These are phyloP conservation scores for Musa beccarii DNA, from an alignment of 176 grass and related monocot species.

Conservation along the genomic window DNA sequence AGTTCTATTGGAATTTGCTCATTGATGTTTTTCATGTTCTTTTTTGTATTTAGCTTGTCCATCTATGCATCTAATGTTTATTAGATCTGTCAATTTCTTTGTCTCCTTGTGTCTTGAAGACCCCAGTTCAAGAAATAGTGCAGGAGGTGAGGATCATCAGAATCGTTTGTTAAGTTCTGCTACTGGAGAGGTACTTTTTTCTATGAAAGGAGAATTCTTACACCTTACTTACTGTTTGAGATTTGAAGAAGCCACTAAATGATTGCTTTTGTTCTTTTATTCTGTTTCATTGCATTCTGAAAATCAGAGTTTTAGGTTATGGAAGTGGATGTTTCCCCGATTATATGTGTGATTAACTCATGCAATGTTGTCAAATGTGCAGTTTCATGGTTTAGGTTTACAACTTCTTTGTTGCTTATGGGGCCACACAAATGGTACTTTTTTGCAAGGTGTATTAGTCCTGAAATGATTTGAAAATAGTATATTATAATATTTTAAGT, in stretches of 20 bases:
- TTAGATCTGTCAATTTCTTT: not conserved
- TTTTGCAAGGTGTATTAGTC: too few relatives aligned
- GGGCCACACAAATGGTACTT: too few relatives aligned
- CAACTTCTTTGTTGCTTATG: too few relatives aligned
- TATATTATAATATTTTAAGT: too few relatives aligned
- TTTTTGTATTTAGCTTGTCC: not conserved
- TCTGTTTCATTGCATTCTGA: too few relatives aligned
- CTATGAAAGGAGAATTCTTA: not conserved
- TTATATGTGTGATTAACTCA: too few relatives aligned
- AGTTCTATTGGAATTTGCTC: not conserved
- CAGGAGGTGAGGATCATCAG: not conserved
- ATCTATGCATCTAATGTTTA: not conserved
- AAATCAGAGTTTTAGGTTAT: not conserved
- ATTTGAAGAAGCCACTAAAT: not conserved
- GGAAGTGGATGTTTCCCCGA: not conserved
- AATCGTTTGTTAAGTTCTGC: not conserved
- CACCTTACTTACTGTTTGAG: too few relatives aligned
- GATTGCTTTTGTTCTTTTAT: too few relatives aligned
- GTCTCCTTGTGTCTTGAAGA: not conserved
- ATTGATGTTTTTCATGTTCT: too few relatives aligned
- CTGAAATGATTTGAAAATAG: too few relatives aligned
- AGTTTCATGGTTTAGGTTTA: too few relatives aligned
- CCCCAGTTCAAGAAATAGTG: not conserved
- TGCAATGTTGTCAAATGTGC: too few relatives aligned
- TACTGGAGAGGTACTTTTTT: slow-evolving; percentile 3